phyloP scores from a whole-genome alignment of 2,329 filamentous ascomycete genomes.

The Xylariaceae sp. region DNA sequence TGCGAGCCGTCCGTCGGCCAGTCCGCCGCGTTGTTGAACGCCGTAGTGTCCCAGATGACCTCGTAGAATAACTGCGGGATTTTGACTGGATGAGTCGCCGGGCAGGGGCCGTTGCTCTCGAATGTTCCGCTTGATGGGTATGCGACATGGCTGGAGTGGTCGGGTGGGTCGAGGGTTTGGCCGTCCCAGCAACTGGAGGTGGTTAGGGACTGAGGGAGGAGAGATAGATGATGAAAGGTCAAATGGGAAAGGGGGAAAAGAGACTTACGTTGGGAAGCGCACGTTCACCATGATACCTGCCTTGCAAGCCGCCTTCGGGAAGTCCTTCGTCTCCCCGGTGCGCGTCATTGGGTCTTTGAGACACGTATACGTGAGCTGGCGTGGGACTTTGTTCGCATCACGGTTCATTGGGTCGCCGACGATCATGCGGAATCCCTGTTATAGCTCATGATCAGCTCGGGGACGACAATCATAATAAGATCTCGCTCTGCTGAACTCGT shows the following conservation, averaged over 20 bases:
- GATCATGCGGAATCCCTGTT: conserved; percentile 53
- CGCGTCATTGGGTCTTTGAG: conserved; percentile 18
- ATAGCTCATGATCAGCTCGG: neutral
- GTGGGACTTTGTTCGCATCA: conserved; percentile 35
- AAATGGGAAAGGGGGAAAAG: neutral
- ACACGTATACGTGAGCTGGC: conserved; percentile 25
- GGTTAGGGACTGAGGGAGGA: neutral
- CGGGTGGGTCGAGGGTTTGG: conserved; percentile 51
- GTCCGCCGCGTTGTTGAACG: conserved; percentile 36
- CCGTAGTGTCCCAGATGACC: conserved; percentile 56
- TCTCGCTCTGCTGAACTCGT: neutral
- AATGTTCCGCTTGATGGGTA: conserved; percentile 51
- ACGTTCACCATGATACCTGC: conserved; percentile 57
- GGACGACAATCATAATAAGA: neutral
- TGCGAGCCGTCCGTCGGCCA: conserved; percentile 41
- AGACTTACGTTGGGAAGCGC: conserved; percentile 54
- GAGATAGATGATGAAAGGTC: neutral
- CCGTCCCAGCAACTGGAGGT: conserved; percentile 60
- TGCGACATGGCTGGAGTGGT: conserved; percentile 58
- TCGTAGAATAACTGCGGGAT: conserved; percentile 67
- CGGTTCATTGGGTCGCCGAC: conserved; percentile 39
- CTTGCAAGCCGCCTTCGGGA: conserved; percentile 57
- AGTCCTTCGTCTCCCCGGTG: conserved; percentile 26
- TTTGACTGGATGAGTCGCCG: conserved; percentile 57
- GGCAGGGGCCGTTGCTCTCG: conserved; percentile 54